Evolutionary conservation across 179 eudicot genomes (phyloP), one percentile per base, ranked within the genome.

Genomic region (Silene coronaria): DNA sequence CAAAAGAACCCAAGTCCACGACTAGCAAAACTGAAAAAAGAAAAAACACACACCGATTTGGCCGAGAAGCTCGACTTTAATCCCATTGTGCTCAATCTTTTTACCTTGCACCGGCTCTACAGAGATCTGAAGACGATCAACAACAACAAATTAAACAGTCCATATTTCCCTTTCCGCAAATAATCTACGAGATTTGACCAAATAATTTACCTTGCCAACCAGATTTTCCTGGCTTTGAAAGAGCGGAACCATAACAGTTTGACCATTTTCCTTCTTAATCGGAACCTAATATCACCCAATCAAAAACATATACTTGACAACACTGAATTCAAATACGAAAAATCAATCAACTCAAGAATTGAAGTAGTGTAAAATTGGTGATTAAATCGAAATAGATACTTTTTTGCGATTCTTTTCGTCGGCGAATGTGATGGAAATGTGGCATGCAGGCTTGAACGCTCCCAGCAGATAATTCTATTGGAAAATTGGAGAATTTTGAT

Each of bases 11-110:
- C 22, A 5, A 45, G 57, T 17, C 55, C 64, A 75, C 2, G 38
- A 55, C 59, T 24, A 55, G n/a, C 24, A 21, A 32, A 34, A 14
- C 59, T 4, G 34, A 19, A 17, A 59, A 34, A 32, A 10, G 24
- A 36, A 62, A 76, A 24, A 10, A 16, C 19, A 46, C 87, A 86
- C 21, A 93, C 99, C 99, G 79, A 95, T 95, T 87, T 95, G 99
- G 19, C 99, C 99, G 78, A 95, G 97, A 75, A 95, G 97, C 86
- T 95, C 99, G 74, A 95, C 85, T 79, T 95, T 95, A 36, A 92
- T 89, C 73, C 99, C 99, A 85, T 92, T 95, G 79, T 95, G 99
- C 82, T 95, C 99, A 78, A 95, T 88, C 84, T 92, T 95, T 82
- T 95, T 92, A 74, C 97, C 99, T 81, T 85, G 91, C 72, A 88